Percentiles rank a stretch among this genome's conserved stretches.
Evolutionary conservation across 2,329 filamentous ascomycete genomes (phyloP).

Genomic region (Daldinia eschscholtzii): DNA sequence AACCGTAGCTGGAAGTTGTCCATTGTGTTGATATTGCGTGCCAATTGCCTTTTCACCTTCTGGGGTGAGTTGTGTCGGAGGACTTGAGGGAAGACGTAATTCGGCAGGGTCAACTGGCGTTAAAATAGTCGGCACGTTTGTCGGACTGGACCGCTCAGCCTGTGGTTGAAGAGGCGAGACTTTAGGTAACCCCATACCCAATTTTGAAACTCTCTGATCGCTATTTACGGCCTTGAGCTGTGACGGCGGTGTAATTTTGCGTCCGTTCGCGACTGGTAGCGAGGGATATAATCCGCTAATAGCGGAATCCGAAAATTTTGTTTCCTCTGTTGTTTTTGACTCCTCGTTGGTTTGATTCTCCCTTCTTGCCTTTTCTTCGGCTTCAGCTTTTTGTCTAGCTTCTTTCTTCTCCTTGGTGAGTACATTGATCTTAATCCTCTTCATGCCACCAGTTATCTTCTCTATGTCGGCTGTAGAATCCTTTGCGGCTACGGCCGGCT

Average conservation of each 20-base stretch:
- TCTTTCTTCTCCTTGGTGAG: slow-evolving; percentile 71
- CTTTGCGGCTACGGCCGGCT: slow-evolving; percentile 10
- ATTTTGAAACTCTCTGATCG: background rate
- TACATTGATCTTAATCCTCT: slow-evolving; percentile 72
- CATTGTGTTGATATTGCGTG: slow-evolving; percentile 68
- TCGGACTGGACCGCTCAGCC: slow-evolving; percentile 18
- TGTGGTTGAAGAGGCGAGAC: slow-evolving; percentile 21
- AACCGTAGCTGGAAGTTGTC: slow-evolving; percentile 58
- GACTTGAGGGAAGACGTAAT: slow-evolving; percentile 48
- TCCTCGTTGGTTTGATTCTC: slow-evolving; percentile 20
- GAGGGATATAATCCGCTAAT: background rate
- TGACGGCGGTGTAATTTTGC: slow-evolving; percentile 1
- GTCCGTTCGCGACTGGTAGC: background rate
- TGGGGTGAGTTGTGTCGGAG: slow-evolving; percentile 45
- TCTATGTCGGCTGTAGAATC: slow-evolving; percentile 62
- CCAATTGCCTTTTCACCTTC: slow-evolving; percentile 58
- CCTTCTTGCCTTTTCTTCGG: slow-evolving; percentile 35
- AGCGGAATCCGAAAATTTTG: slow-evolving; percentile 3
- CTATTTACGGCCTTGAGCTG: background rate
- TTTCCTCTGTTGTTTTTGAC: background rate
- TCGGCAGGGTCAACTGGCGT: slow-evolving; percentile 40
- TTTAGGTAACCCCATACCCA: background rate
- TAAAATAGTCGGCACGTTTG: slow-evolving; percentile 37
- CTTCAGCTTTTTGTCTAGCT: slow-evolving; percentile 58
- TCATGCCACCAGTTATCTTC: slow-evolving; percentile 69